phyloP scores from a whole-genome alignment of 1,284 basidiomycete genomes.

The Fistulina hepatica region DNA sequence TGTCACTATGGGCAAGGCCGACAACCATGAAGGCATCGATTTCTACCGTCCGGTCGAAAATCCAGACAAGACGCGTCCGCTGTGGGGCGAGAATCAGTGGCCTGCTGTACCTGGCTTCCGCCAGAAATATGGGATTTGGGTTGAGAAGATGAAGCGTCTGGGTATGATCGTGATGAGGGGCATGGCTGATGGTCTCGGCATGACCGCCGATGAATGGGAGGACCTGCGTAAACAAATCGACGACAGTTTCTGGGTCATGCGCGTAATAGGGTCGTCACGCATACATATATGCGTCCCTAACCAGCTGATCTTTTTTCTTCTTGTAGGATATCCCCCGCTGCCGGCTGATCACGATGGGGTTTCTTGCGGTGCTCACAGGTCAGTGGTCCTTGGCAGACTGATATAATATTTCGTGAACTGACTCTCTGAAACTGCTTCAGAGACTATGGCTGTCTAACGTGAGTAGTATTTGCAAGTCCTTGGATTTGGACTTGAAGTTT shows the following conservation, averaged over 20 bases:
- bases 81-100: constrained; percentile 83
- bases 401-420: constrained; percentile 7
- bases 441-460: constrained; percentile 84
- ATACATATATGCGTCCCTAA: neutral
- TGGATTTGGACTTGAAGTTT: neutral
- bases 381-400: constrained; percentile 13
- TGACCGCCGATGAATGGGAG: constrained; percentile 60
- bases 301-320: constrained; percentile 4
- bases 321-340: constrained; percentile 72
- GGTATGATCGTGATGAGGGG: constrained; percentile 70
- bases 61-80: constrained; percentile 54
- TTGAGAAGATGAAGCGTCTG: constrained; percentile 71
- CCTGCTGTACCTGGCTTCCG: constrained; percentile 49
- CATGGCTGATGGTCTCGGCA: constrained; percentile 70
- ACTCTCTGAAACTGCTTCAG: constrained; percentile 25
- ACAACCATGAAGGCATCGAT: constrained; percentile 79
- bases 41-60: constrained; percentile 64
- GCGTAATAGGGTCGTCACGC: constrained; percentile 52
- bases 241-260: constrained; percentile 82
- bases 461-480: constrained; percentile 16
- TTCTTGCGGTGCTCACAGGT: constrained; percentile 81
- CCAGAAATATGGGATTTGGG: constrained; percentile 58
- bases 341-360: constrained; percentile 65
- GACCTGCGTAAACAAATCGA: constrained; percentile 56
- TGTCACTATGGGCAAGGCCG: constrained; percentile 72